These are phyloP conservation scores for Rubroboletus pulcherrimus DNA, from an alignment of 768 basidiomycete species.

Conservation along the genomic window DNA sequence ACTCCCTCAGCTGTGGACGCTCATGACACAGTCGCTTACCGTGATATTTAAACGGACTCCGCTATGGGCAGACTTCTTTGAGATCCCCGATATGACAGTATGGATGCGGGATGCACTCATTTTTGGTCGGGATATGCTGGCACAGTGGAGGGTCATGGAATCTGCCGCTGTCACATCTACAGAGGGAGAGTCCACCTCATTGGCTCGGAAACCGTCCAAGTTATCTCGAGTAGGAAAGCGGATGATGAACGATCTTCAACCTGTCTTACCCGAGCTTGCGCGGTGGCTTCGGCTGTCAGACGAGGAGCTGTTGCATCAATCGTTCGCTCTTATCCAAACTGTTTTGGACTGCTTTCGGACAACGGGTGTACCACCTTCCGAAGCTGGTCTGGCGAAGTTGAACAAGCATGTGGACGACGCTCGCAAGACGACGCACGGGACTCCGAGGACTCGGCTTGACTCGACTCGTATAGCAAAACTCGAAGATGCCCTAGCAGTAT, in stretches of 20 bases:
- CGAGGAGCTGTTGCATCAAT: slow-evolving; percentile 85
- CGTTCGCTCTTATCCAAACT: slow-evolving; percentile 76
- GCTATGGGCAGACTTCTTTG: slow-evolving; percentile 76
- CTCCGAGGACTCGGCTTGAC: slow-evolving; percentile 49
- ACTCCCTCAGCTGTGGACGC: slow-evolving; percentile 72
- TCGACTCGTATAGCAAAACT: slow-evolving; percentile 58
- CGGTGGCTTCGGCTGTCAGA: slow-evolving; percentile 93
- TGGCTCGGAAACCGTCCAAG: slow-evolving; percentile 36
- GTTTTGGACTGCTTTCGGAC: slow-evolving; percentile 75
- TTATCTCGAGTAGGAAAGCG: slow-evolving; percentile 59
- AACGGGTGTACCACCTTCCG: slow-evolving; percentile 51
- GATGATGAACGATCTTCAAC: slow-evolving; percentile 77
- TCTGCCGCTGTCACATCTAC: slow-evolving; percentile 39
- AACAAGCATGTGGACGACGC: slow-evolving; percentile 60
- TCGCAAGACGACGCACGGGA: slow-evolving; percentile 44
- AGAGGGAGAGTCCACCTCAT: slow-evolving; percentile 18
- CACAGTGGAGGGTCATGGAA: slow-evolving; percentile 78
- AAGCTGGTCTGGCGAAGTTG: slow-evolving; percentile 60
- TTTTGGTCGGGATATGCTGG: slow-evolving; percentile 83
- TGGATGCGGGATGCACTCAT: slow-evolving; percentile 99
- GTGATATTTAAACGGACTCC: slow-evolving; percentile 85
- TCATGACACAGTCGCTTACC: slow-evolving; percentile 76
- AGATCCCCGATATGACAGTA: slow-evolving; percentile 78
- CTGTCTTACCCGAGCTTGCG: slow-evolving; percentile 72
- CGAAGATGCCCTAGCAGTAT: slow-evolving; percentile 61